phyloP scores from a whole-genome alignment of 805 yeast genomes.

The Gaillardinia entomophila region DNA sequence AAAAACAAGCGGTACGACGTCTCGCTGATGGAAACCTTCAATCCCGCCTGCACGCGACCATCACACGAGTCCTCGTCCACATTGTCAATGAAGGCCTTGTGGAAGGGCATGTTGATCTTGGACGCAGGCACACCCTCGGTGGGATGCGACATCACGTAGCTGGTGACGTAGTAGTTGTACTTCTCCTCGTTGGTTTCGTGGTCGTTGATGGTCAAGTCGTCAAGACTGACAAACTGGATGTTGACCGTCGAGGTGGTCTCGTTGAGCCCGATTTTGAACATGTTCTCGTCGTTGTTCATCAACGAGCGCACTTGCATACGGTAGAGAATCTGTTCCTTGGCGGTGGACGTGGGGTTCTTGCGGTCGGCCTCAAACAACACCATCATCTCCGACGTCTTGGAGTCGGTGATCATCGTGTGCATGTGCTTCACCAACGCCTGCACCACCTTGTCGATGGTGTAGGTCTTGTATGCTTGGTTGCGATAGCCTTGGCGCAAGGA shows the following conservation, averaged over 20 bases:
- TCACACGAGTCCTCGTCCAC: slow-evolving; percentile 53
- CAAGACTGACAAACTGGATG: slow-evolving; percentile 80
- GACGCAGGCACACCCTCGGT: slow-evolving; percentile 90
- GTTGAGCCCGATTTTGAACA: slow-evolving; percentile 81
- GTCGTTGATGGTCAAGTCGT: slow-evolving; percentile 71
- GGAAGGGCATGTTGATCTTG: slow-evolving; percentile 72
- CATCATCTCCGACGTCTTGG: slow-evolving; percentile 74
- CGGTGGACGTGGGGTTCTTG: slow-evolving; percentile 53
- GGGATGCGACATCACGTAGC: slow-evolving; percentile 91
- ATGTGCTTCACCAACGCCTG: slow-evolving; percentile 72
- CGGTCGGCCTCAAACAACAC: slow-evolving; percentile 81
- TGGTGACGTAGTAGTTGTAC: slow-evolving; percentile 91
- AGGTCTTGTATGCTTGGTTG: slow-evolving; percentile 86
- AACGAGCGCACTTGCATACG: slow-evolving; percentile 80
- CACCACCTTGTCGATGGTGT: slow-evolving; percentile 88
- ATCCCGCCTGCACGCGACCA: slow-evolving; percentile 61
- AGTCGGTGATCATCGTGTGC: slow-evolving; percentile 76
- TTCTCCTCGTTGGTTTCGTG: slow-evolving; percentile 72
- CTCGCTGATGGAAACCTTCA: slow-evolving; percentile 73
- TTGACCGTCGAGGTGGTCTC: slow-evolving; percentile 46
- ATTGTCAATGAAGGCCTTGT: slow-evolving; percentile 51
- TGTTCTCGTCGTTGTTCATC: slow-evolving; percentile 78
- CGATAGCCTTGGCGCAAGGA: slow-evolving; percentile 90
- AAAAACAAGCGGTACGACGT: slow-evolving; percentile 77
- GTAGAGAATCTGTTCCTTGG: slow-evolving; percentile 83